These are phyloP conservation scores for Sindora glabra DNA, from an alignment of 306 rosid genomes.

Conservation along the genomic window DNA sequence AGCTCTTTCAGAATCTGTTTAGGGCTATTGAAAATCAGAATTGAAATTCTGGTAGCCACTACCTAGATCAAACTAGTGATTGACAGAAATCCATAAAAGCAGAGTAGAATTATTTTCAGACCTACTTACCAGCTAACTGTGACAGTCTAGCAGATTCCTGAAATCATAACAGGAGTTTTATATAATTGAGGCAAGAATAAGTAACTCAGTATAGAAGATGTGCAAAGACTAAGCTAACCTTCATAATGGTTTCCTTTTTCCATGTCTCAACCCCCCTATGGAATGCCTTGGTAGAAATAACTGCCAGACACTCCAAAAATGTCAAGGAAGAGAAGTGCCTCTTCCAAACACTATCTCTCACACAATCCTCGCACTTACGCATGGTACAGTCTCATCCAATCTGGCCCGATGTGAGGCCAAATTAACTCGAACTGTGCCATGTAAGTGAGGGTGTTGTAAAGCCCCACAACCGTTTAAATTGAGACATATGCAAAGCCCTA, in stretches of 20 bases:
- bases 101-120: not conserved
- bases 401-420: too few relatives aligned
- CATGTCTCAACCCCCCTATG: slow-evolving; percentile 61
- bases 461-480: too few relatives aligned
- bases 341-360: too few relatives aligned
- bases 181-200: not conserved
- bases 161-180: slow-evolving; percentile 16
- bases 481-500: too few relatives aligned
- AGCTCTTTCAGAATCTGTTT: slow-evolving; percentile 3
- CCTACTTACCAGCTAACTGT: slow-evolving; percentile 9
- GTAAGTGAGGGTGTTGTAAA: too few relatives aligned
- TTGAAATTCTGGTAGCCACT: not conserved
- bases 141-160: slow-evolving; percentile 48
- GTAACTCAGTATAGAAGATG: not conserved
- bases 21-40: slow-evolving; percentile 1
- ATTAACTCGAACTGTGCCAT: too few relatives aligned
- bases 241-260: slow-evolving; percentile 58
- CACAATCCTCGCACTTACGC: too few relatives aligned
- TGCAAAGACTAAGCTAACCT: slow-evolving; percentile 27
- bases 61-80: not conserved
- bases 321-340: too few relatives aligned
- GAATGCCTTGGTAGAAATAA: slow-evolving; percentile 45
- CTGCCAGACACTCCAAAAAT: slow-evolving; percentile 18
- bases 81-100: not conserved
- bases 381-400: too few relatives aligned